Conservation (phyloP, 176 grass and related monocot species). For the Alopecurus myosuroides region DNA sequence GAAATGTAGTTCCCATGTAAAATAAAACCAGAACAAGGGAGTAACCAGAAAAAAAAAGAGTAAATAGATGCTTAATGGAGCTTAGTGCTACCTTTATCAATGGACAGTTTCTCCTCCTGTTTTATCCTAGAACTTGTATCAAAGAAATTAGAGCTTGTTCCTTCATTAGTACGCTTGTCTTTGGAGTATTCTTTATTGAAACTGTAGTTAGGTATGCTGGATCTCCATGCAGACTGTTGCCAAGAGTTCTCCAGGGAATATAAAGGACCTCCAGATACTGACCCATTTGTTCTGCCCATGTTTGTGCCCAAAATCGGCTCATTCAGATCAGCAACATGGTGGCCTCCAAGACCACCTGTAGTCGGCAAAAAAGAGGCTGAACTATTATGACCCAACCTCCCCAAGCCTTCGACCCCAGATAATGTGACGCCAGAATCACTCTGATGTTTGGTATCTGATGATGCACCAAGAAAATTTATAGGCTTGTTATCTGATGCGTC, state of each 20-base stretch:
- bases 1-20: neutral
- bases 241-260: constrained; percentile 13
- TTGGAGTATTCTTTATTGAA: constrained; percentile 5
- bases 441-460: neutral
- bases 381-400: neutral
- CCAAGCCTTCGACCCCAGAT: neutral
- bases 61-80: neutral
- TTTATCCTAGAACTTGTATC: constrained; percentile 12
- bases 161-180: constrained; percentile 6
- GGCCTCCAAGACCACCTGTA: neutral
- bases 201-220: neutral
- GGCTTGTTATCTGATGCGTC: neutral
- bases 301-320: neutral
- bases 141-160: constrained; percentile 15
- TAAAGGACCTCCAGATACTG: neutral
- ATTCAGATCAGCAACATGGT: constrained; percentile 18
- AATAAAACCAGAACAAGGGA: neutral
- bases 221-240: neutral
- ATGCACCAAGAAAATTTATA: constrained; percentile 23
- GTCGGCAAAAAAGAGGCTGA: neutral
- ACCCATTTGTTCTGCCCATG: neutral
- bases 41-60: neutral
- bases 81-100: constrained; percentile 13
- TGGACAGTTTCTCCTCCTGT: neutral
- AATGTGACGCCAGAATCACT: neutral